phyloP scores from a whole-genome alignment of 2,329 filamentous ascomycete species.

The Alternaria solani region DNA sequence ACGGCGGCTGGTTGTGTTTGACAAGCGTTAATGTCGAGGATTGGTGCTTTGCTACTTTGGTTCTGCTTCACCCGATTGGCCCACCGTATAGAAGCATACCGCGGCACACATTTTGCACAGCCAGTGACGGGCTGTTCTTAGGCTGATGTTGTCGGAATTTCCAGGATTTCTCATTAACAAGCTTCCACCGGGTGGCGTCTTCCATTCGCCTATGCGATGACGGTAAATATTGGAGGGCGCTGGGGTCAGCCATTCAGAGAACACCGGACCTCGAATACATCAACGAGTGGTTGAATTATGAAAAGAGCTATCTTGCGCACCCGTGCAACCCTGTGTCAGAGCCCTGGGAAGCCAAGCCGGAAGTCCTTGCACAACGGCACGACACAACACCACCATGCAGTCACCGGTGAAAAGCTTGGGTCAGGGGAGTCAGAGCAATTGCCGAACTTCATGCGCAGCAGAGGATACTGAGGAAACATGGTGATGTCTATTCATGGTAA shows the following conservation, averaged over 20 bases:
- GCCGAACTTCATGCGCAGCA: not conserved
- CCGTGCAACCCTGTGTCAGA: not conserved
- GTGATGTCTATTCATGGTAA: not conserved
- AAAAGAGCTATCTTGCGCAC: not conserved
- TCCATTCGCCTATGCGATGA: not conserved
- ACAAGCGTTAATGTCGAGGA: not conserved
- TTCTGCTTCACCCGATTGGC: not conserved
- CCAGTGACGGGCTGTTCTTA: not conserved
- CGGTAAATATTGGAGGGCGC: not conserved
- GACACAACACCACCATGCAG: not conserved
- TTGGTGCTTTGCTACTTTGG: not conserved
- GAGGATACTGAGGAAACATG: not conserved
- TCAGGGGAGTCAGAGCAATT: not conserved
- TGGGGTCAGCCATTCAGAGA: not conserved
- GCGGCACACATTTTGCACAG: not conserved
- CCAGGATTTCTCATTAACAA: not conserved
- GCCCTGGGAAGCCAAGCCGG: not conserved
- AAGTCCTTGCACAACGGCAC: not conserved
- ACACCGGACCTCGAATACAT: not conserved
- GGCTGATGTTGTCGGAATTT: not conserved
- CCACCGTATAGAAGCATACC: not conserved
- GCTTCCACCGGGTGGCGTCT: not conserved
- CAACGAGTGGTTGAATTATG: not conserved
- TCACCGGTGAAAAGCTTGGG: not conserved
- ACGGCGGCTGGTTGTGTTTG: not conserved